Evolutionary conservation across 148 eudicot species (phyloP).

Genomic region (Polygonum maritimum): DNA sequence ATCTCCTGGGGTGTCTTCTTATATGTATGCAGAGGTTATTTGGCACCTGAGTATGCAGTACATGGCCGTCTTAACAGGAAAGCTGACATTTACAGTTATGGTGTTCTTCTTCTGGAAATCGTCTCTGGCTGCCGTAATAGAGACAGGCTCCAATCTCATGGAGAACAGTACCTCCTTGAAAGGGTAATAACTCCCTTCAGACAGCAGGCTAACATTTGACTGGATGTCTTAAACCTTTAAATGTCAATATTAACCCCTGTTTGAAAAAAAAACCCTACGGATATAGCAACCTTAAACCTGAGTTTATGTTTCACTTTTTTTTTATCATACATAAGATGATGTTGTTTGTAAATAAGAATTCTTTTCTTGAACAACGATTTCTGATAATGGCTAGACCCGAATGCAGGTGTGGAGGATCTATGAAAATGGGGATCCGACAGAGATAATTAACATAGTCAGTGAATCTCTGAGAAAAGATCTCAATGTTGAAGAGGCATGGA

Average conservation of each 20-base stretch:
- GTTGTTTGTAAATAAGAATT: not conserved
- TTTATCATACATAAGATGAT: not conserved
- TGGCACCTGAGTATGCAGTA: constrained; percentile 91
- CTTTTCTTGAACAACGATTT: no score
- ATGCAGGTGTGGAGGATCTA: constrained; percentile 60
- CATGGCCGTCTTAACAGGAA: constrained; percentile 65
- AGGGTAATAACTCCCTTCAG: constrained; percentile 32
- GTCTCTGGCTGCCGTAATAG: constrained; percentile 68
- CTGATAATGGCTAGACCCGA: constrained; percentile 10
- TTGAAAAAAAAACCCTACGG: not conserved
- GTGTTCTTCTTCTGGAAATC: constrained; percentile 80
- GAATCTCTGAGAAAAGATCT: constrained; percentile 36
- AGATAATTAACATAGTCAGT: constrained; percentile 35
- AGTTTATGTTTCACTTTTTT: not conserved
- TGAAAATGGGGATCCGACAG: constrained; percentile 15
- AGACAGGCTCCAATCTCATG: constrained; percentile 36
- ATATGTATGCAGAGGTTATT: constrained; percentile 55
- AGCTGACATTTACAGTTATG: constrained; percentile 87
- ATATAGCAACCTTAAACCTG: not conserved
- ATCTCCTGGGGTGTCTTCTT: not conserved
- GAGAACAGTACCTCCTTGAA: constrained; percentile 58
- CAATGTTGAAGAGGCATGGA: constrained; percentile 40
- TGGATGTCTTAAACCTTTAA: not conserved
- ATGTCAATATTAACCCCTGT: not conserved
- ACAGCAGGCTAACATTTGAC: not conserved